phyloP scores from a whole-genome alignment of 495 filamentous ascomycete species.

The Trichoderma orchidacearum region DNA sequence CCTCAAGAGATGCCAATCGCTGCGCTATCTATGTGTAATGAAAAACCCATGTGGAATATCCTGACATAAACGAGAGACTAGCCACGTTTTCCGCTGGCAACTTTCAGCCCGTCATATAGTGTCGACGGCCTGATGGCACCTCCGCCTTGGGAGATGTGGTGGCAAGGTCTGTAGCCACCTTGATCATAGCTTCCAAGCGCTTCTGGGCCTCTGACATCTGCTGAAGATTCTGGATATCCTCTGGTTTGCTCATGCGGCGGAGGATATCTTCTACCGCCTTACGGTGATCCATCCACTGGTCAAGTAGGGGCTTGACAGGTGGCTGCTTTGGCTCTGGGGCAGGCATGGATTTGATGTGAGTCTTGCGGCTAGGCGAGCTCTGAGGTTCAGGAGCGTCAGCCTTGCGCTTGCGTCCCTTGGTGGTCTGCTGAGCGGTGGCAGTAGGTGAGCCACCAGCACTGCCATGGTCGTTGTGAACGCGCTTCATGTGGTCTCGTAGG shows the following conservation, averaged over 20 bases:
- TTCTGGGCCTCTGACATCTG: conserved; percentile 23
- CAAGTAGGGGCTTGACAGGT: conserved; percentile 17
- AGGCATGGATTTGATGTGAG: conserved; percentile 16
- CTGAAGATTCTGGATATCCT: conserved; percentile 27
- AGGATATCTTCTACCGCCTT: conserved; percentile 28
- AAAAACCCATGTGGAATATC: not conserved
- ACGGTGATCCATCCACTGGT: conserved; percentile 34
- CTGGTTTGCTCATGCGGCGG: conserved; percentile 26
- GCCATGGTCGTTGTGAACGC: conserved; percentile 70
- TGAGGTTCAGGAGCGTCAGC: conserved; percentile 21
- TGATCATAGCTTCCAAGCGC: not conserved
- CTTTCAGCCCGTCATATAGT: not conserved
- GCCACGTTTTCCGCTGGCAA: not conserved
- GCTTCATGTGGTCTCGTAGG: conserved; percentile 84
- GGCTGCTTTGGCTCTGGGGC: conserved; percentile 16
- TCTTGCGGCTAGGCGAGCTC: conserved; percentile 26
- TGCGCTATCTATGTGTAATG: not conserved
- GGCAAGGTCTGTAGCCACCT: not conserved
- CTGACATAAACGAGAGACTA: not conserved
- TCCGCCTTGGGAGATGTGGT: not conserved
- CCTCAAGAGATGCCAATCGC: not conserved
- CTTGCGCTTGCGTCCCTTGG: conserved; percentile 37
- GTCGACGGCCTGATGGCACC: not conserved
- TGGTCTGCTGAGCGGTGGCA: conserved; percentile 8
- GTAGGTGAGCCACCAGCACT: conserved; percentile 13